phyloP scores from a whole-genome alignment of 106 monocot species.

The Apostasia ramifera region DNA sequence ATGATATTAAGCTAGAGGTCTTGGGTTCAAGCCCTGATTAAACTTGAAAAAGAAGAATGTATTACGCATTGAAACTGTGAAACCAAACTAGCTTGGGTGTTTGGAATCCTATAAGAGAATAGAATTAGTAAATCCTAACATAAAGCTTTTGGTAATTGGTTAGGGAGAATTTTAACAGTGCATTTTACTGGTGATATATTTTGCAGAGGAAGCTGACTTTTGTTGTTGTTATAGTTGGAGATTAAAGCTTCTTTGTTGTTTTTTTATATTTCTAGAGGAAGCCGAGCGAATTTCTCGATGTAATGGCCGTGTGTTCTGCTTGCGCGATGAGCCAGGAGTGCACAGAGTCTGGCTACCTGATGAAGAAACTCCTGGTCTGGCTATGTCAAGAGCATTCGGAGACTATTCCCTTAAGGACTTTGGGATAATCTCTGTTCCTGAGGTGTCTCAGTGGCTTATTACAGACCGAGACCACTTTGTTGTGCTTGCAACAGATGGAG shows the following conservation, averaged over 20 bases:
- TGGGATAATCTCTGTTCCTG: slow-evolving; percentile 81
- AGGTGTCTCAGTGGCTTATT: slow-evolving; percentile 59
- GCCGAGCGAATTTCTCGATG: slow-evolving; percentile 69
- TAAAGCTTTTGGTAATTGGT: no score
- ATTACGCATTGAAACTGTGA: no score
- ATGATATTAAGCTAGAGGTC: no score
- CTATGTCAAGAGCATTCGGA: slow-evolving; percentile 97
- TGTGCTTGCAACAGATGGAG: slow-evolving; percentile 93
- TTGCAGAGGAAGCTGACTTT: no score
- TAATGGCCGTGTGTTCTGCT: slow-evolving; percentile 73
- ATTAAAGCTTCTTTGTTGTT: background rate
- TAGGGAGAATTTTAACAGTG: no score
- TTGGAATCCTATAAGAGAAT: no score
- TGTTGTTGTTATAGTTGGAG: no score
- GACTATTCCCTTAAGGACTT: slow-evolving; percentile 74
- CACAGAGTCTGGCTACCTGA: slow-evolving; percentile 77
- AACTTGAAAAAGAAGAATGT: no score
- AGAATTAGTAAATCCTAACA: no score
- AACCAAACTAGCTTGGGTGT: no score
- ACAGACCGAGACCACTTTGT: slow-evolving; percentile 59
- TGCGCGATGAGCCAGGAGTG: slow-evolving; percentile 76
- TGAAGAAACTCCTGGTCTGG: slow-evolving; percentile 58
- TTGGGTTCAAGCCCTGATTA: no score
- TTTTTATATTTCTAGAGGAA: slow-evolving; percentile 39
- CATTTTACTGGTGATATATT: no score